phyloP scores from a whole-genome alignment of 345 rosid species.

The Dovyalis caffra region DNA sequence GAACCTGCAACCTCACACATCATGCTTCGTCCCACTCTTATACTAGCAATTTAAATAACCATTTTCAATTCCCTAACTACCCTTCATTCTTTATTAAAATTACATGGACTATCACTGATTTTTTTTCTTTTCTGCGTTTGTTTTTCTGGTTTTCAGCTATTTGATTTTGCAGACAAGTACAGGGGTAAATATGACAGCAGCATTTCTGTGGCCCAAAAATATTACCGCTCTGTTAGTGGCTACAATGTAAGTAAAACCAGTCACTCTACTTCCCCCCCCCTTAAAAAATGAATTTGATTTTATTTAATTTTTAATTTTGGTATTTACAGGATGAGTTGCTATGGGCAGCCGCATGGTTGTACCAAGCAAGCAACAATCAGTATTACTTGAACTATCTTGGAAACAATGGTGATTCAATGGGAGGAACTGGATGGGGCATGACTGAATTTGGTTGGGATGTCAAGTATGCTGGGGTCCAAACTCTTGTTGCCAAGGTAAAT shows the following conservation, averaged over 20 bases:
- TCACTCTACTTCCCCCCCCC: too few relatives aligned
- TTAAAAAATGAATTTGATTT: background rate
- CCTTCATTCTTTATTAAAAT: constrained; percentile 13
- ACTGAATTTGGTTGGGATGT: constrained; percentile 98
- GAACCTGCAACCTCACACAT: background rate
- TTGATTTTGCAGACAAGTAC: constrained; percentile 93
- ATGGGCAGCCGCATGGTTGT: constrained; percentile 99
- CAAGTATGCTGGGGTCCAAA: constrained; percentile 94
- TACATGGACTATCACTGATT: constrained; percentile 11
- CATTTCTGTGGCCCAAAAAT: constrained; percentile 77
- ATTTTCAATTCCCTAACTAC: background rate
- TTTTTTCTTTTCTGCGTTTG: background rate
- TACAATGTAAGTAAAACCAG: constrained; percentile 56
- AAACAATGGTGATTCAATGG: constrained; percentile 76
- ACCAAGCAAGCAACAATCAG: constrained; percentile 70
- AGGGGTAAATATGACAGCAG: constrained; percentile 96
- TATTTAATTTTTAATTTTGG: background rate
- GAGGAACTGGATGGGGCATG: constrained; percentile 92
- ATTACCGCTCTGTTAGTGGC: constrained; percentile 83
- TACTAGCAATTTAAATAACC: background rate
- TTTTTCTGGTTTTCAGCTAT: constrained; percentile 52
- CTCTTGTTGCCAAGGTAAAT: constrained; percentile 87
- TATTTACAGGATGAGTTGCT: constrained; percentile 78
- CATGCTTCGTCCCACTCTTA: background rate
- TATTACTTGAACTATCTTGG: constrained; percentile 82